A percentile compares a stretch with the other conserved stretches of the same genome.
Conservation (phyloP, 345 rosid species). For the Populus euphratica region DNA sequence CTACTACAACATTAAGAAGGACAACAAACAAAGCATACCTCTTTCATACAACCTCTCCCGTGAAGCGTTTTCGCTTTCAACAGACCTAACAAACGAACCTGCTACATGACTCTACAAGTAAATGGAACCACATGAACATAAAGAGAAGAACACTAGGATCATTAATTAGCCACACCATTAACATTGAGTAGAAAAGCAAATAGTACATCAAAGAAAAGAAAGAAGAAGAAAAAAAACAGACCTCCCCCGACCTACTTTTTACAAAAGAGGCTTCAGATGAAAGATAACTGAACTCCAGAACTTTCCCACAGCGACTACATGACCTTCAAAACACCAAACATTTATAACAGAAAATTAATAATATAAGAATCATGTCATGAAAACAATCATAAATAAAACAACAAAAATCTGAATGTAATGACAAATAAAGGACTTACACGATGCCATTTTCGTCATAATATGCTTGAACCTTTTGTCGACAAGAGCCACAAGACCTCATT, state of each 20-base stretch:
- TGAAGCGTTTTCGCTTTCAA: slow-evolving; percentile 20
- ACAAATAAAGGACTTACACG: background rate
- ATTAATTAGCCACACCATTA: background rate
- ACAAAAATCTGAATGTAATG: background rate
- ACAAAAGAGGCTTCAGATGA: slow-evolving; percentile 23
- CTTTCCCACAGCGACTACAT: slow-evolving; percentile 24
- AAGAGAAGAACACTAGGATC: background rate
- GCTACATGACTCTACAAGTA: slow-evolving; percentile 13
- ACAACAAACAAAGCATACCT: slow-evolving; percentile 10
- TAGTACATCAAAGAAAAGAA: background rate
- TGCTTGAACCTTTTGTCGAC: slow-evolving; percentile 5
- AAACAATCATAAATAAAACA: background rate
- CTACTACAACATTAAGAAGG: background rate
- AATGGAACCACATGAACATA: no score
- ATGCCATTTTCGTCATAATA: slow-evolving; percentile 12
- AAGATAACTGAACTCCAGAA: slow-evolving; percentile 16
- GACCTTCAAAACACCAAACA: slow-evolving; percentile 15
- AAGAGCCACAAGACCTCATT: slow-evolving; percentile 15
- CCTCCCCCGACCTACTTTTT: slow-evolving; percentile 18
- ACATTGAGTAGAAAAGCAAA: no score
- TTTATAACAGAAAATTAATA: background rate
- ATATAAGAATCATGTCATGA: background rate
- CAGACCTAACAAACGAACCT: slow-evolving; percentile 14
- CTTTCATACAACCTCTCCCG: slow-evolving; percentile 26
- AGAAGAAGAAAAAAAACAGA: background rate